Evolutionary conservation across 2,329 filamentous ascomycete species (phyloP).

Genomic region (Fusarium coicis): DNA sequence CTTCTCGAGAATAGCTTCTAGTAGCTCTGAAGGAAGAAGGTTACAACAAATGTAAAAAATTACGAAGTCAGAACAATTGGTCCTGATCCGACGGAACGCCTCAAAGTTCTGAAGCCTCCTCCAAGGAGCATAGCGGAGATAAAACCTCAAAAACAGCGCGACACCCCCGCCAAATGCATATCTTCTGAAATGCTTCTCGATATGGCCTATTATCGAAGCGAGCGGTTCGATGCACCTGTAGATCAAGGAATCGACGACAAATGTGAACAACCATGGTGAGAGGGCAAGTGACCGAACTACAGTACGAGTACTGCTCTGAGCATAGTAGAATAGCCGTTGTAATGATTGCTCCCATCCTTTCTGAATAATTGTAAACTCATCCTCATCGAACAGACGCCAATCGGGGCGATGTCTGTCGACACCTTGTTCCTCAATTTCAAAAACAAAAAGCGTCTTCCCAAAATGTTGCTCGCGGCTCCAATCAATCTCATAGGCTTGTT

Average conservation of each 20-base stretch:
- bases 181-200: rapidly evolving
- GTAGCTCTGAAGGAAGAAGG: background rate
- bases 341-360: background rate
- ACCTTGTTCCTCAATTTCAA: background rate
- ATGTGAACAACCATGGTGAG: background rate
- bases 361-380: rapidly evolving
- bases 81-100: background rate
- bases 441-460: background rate
- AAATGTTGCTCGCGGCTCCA: background rate
- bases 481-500: rapidly evolving
- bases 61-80: rapidly evolving
- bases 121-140: background rate
- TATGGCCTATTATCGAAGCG: rapidly evolving
- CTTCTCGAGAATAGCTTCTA: background rate
- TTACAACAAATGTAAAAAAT: background rate
- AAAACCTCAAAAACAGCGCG: background rate
- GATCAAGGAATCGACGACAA: background rate
- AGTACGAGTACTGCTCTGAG: rapidly evolving
- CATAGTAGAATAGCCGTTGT: background rate
- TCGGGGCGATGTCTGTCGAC: rapidly evolving
- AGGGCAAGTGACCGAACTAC: background rate
- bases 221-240: rapidly evolving
- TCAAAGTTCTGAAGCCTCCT: background rate
- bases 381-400: background rate
- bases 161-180: rapidly evolving